Conservation (phyloP, 495 filamentous ascomycete genomes). For the Hypoxylon cercidicola region DNA sequence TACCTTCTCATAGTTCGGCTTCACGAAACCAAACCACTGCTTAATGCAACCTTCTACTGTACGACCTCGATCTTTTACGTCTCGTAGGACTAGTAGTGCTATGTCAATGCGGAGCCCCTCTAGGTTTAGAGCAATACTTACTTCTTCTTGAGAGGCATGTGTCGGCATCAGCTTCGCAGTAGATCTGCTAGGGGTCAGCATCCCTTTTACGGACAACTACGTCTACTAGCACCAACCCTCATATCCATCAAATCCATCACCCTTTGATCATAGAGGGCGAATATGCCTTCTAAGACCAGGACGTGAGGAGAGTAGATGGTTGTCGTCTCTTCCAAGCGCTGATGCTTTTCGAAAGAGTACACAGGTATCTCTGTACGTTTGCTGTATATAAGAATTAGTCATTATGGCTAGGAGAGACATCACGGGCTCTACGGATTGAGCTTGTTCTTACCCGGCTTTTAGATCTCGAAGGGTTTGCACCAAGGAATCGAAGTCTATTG, state of each 20-base stretch:
- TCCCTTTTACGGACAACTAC: background rate
- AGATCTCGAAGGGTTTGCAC: slow-evolving; percentile 83
- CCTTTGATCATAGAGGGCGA: slow-evolving; percentile 89
- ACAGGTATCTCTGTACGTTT: slow-evolving; percentile 92
- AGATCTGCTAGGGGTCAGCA: slow-evolving; percentile 68
- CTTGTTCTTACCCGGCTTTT: slow-evolving; percentile 80
- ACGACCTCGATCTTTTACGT: slow-evolving; percentile 83
- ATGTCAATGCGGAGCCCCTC: background rate
- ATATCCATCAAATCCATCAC: slow-evolving; percentile 90
- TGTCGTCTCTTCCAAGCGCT: slow-evolving; percentile 78
- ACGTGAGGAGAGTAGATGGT: slow-evolving; percentile 96
- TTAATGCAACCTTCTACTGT: slow-evolving; percentile 96
- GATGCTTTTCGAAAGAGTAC: slow-evolving; percentile 95
- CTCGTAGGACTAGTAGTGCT: slow-evolving; percentile 73
- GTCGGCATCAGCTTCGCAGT: slow-evolving; percentile 95
- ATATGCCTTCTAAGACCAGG: slow-evolving; percentile 93
- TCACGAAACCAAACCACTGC: slow-evolving; percentile 96
- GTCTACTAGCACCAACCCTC: slow-evolving; percentile 65
- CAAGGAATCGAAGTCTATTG: slow-evolving; percentile 93
- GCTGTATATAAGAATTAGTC: slow-evolving; percentile 55
- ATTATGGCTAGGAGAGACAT: background rate
- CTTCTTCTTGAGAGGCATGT: slow-evolving; percentile 91
- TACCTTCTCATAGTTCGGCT: slow-evolving; percentile 86
- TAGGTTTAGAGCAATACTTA: slow-evolving; percentile 54
- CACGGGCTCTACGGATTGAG: slow-evolving; percentile 2